Conservation (phyloP, 192 early-diverging fungal species). For the Backusella macrospora region DNA sequence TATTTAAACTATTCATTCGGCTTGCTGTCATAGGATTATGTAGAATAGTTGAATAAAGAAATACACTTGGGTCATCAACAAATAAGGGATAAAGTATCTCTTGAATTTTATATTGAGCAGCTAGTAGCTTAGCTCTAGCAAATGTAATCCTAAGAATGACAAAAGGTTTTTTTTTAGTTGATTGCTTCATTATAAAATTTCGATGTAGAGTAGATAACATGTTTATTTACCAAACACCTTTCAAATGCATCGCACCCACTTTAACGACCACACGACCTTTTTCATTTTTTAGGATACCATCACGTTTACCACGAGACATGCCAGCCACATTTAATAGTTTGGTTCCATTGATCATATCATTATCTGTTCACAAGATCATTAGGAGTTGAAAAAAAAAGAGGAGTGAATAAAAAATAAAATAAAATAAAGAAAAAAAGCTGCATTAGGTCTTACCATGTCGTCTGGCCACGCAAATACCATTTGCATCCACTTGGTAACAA, state of each 20-base stretch:
- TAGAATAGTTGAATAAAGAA: slow-evolving; percentile 49
- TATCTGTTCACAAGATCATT: slow-evolving; percentile 53
- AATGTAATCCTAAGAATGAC: slow-evolving; percentile 59
- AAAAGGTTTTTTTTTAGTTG: neutral
- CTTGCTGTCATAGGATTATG: slow-evolving; percentile 14
- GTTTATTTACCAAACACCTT: slow-evolving; percentile 77
- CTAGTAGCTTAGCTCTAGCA: slow-evolving; percentile 62
- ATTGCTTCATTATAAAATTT: neutral
- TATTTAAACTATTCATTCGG: slow-evolving; percentile 21
- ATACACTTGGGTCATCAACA: slow-evolving; percentile 69
- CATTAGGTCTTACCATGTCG: slow-evolving; percentile 53
- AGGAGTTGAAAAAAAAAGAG: slow-evolving; percentile 17
- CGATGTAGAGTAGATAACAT: neutral
- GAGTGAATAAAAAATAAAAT: slow-evolving; percentile 13
- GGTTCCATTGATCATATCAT: slow-evolving; percentile 87
- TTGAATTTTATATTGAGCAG: slow-evolving; percentile 73
- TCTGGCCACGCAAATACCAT: slow-evolving; percentile 79
- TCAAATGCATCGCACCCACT: slow-evolving; percentile 85
- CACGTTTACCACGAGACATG: slow-evolving; percentile 86
- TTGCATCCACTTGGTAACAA: slow-evolving; percentile 81
- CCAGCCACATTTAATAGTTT: slow-evolving; percentile 86
- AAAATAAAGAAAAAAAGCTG: slow-evolving; percentile 15
- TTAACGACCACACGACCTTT: slow-evolving; percentile 85
- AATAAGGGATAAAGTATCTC: slow-evolving; percentile 78
- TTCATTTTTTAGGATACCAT: slow-evolving; percentile 87